A percentile compares a stretch with the other conserved stretches of the same genome.
These are phyloP conservation scores for Aureobasidium subglaciale DNA, from an alignment of 2,329 filamentous ascomycete species.

Conservation along the genomic window DNA sequence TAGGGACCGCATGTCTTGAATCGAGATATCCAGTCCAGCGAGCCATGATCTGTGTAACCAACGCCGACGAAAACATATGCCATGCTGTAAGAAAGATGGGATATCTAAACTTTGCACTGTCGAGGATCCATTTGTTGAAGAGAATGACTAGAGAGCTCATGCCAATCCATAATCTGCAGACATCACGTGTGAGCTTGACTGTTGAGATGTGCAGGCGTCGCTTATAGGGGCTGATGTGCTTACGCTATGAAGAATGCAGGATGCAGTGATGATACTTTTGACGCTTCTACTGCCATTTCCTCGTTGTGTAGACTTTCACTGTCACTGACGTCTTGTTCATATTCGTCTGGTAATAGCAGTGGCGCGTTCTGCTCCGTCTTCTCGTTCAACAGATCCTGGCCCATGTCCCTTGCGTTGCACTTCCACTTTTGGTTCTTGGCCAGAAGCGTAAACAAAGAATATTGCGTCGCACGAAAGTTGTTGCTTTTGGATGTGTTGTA, in stretches of 20 bases:
- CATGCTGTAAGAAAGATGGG: slow-evolving; percentile 23
- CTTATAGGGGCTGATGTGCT: slow-evolving; percentile 24
- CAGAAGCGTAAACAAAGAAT: not conserved
- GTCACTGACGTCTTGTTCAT: slow-evolving; percentile 2
- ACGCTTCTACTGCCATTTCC: not conserved
- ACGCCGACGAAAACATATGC: slow-evolving; percentile 22
- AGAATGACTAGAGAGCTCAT: slow-evolving; percentile 77
- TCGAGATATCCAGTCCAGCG: slow-evolving; percentile 20
- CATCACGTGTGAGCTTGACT: not conserved
- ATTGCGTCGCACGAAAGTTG: not conserved
- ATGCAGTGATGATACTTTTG: slow-evolving; percentile 46
- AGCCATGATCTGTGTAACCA: slow-evolving; percentile 24
- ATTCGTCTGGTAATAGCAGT: not conserved
- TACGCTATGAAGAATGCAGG: slow-evolving; percentile 77
- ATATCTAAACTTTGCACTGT: slow-evolving; percentile 58
- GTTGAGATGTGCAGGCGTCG: not conserved
- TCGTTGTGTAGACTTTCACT: slow-evolving; percentile 1
- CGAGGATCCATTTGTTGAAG: slow-evolving; percentile 87
- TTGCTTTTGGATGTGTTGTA: not conserved
- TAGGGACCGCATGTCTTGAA: slow-evolving; percentile 22
- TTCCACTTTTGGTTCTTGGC: not conserved
- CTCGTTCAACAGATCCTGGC: not conserved
- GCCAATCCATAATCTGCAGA: slow-evolving; percentile 61
- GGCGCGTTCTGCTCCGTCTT: slow-evolving; percentile 9
- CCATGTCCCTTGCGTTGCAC: not conserved